Conservation (phyloP, 2,329 filamentous ascomycete species). For the Venturia carpophila region DNA sequence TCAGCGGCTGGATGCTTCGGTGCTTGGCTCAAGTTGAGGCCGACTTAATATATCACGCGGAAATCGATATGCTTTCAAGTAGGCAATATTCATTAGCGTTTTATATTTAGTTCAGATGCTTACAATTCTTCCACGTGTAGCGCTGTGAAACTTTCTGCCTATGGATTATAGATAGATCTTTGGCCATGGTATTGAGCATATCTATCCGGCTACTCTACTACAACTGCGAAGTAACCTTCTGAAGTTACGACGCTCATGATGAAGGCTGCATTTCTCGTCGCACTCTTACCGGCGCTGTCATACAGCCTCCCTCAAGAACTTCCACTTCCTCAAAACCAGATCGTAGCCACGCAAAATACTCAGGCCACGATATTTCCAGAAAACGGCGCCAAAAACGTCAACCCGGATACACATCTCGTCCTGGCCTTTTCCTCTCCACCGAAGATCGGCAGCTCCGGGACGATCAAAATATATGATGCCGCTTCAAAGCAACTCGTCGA, state of each 20-base stretch:
- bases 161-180: not conserved
- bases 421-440: constrained; percentile 17
- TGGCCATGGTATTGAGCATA: not conserved
- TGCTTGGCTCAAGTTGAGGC: not conserved
- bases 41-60: not conserved
- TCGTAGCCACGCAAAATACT: not conserved
- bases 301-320: not conserved
- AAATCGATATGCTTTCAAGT: not conserved
- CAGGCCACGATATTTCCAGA: constrained; percentile 17
- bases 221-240: not conserved
- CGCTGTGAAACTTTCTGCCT: not conserved
- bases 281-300: not conserved
- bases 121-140: not conserved
- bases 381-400: constrained; percentile 17
- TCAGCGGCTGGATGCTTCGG: not conserved
- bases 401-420: constrained; percentile 19
- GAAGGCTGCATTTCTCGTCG: not conserved
- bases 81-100: not conserved
- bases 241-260: not conserved
- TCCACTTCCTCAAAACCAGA: not conserved
- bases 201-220: not conserved
- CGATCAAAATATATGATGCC: constrained; percentile 19
- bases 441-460: constrained; percentile 17
- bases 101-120: not conserved
- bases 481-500: constrained; percentile 17